Evolutionary conservation across 164 flowering plant genomes (phyloP).

Genomic region (Tetrastigma voinierianum): DNA sequence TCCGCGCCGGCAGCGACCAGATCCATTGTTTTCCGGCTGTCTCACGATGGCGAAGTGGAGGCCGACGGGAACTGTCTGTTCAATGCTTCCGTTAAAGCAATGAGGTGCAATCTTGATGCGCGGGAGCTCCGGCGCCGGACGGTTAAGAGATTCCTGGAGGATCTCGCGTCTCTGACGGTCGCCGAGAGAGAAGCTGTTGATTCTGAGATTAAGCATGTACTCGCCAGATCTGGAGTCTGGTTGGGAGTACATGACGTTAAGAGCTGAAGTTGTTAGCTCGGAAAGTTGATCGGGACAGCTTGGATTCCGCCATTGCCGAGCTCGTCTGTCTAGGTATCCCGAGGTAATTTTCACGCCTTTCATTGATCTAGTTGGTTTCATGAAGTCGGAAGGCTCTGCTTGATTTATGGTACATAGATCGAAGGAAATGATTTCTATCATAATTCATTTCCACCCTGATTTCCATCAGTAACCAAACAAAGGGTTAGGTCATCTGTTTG

Average conservation of each 20-base stretch:
- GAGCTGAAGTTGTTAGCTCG: conserved; percentile 82
- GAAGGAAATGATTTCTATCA: too few species aligned
- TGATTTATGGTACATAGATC: too few species aligned
- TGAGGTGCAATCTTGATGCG: conserved; percentile 41
- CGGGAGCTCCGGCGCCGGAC: conserved; percentile 72
- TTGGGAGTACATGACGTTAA: conserved; percentile 91
- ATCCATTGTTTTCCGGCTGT: conserved; percentile 57
- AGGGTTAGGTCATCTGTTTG: too few species aligned
- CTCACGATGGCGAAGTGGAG: conserved; percentile 90
- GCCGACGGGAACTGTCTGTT: conserved; percentile 94
- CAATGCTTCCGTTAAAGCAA: conserved; percentile 70
- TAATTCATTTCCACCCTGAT: too few species aligned
- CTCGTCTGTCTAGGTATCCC: conserved; percentile 74
- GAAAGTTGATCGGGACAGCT: conserved; percentile 56
- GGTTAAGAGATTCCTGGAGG: conserved; percentile 73
- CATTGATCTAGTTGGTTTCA: too few species aligned
- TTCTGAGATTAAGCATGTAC: conserved; percentile 64
- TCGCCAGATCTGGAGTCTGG: conserved; percentile 81
- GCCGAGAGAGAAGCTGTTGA: conserved; percentile 39
- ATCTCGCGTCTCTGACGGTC: conserved; percentile 45
- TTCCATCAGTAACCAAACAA: too few species aligned
- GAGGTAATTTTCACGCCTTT: conserved; percentile 40
- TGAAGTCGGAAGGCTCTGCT: too few species aligned
- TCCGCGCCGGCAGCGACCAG: background rate
- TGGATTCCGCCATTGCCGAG: conserved; percentile 72